Evolutionary conservation across 768 basidiomycete species (phyloP), one percentile per base, ranked within the genome.

Genomic region (Pleurotus platypus): DNA sequence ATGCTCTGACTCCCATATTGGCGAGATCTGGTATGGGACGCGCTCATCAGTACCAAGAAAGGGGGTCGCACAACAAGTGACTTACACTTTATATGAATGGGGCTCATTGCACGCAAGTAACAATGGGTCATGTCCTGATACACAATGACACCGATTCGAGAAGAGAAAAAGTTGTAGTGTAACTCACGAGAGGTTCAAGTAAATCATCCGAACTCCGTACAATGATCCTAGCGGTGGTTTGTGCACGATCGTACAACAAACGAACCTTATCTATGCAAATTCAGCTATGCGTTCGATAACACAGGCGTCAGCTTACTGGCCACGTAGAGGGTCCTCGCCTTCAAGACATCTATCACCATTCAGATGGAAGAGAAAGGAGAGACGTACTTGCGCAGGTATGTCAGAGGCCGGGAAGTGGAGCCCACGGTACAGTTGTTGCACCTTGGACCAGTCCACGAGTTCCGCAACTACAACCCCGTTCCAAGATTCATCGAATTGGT

Each of bases 41-140:
- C 27, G 30, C 20, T 47, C 55, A 27, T 57, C 61, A 35, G 49
- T 46, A 22, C 37, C 55, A n/a, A 59, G 60, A 49, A n/a, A 16
- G 40, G 30, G 40, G 30, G 40, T 26, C 42, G 5, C 40, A 43
- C 13, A 9, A 4, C 16, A 20, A 42, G 38, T 39, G 5, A 68
- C 81, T 27, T 60, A 87, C 86, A 92, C 71, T 90, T 85, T 58
- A 90, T 70, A 64, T 92, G 90, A 48, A 94, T 90, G 4, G 90
- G 91, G 61, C 86, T 88, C 90, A 94, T 92, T 0, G 90, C 89
- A n/a, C 90, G 82, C 7, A 92, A 73, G 61, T 87, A 90, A 56
- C 85, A 89, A 68, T 92, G 87, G 0, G 90, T 91, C 89, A 92
- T 90, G 64, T 92, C 83, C 80, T 88, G 57, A 1, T 47, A 3